Base-by-base conservation (phyloP, 2,329 filamentous ascomycete species). In the Fusarium dimerum region DNA sequence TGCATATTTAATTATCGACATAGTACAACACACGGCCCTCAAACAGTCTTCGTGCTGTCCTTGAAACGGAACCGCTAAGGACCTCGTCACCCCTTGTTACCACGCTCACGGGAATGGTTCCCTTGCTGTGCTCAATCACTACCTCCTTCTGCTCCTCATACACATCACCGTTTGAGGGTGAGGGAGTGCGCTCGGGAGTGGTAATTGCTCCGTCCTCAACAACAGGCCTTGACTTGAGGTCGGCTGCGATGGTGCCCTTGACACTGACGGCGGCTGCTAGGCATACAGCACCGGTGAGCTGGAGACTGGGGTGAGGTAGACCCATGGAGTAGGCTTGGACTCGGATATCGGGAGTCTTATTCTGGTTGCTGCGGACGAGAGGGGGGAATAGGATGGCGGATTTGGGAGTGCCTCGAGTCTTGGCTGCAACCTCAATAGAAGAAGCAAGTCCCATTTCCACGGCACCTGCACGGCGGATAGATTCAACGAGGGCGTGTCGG, bases 391-490 rank as follows among this genome's bases (percentile, higher is more conserved):
- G 72, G 2, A 86, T 66, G 6, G 80, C 79, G 15, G 86, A 79
- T 64, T 87, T 86, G 0, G 85, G 84, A 2, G 70, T 72, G 1
- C 71, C 69, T 30, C 68, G 60, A 1, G 63, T 60, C 3, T 55
- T 48, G 2, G 60, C 59, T 1, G 71, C 70, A 1, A 71, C 70
- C 12, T 72, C 68, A 1, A 73, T 68, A 5, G 66, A 62, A 2
- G 73, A 16, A 0, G 71, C 76, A 5, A 88, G 71, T 0, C 83
- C 82, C 82, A 87, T 87, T 9, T 71, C 73, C 0, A 81, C 76
- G 1, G 82, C 80, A 0, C 77, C 85, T 50, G 74, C 71, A 34
- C 70, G 73, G 3, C 85, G 75, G 43, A 87, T 82, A 0, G 69
- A 66, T 58, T 87, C 74, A 16, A 85, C 71, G 0, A 68, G 42